Evolutionary conservation across 2,329 filamentous ascomycete species (phyloP), one percentile per base, ranked within the genome.

Genomic region (Biscogniauxia mediterranea): DNA sequence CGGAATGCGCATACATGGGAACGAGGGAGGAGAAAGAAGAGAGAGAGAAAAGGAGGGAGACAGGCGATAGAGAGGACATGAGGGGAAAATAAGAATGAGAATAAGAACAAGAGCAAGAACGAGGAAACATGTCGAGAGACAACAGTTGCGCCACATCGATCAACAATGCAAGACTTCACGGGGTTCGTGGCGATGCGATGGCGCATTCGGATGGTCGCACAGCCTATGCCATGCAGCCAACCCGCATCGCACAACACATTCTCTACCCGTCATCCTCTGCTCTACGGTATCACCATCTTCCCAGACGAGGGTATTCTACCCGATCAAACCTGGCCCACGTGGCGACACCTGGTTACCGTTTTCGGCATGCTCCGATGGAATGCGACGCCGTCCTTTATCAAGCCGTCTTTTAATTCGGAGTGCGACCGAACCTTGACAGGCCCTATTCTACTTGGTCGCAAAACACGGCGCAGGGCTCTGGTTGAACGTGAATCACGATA

Each of bases 301-400:
- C 26, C 38, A 19, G 17, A 51, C 20, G 38, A 20, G 17, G 54
- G 25, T 38, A 21, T 46, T 57, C 57, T 52, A 38, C 46, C 32
- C 25, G 42, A 17, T 46, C 55, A 21, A 42, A 42, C 52, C 28
- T n/a, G 15, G 19, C 52, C 42, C 55, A 49, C 32, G 49, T 53
- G 54, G 55, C 62, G 38, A 28, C 23, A 46, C 28, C 20, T 32
- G 57, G 38, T 38, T 52, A 54, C 26, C 54, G 23, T 54, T 51
- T 58, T 56, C 32, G 28, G 59, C 13, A 46, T 58, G 46, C 46
- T 32, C 25, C 52, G 28, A 53, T 53, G 17, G n/a, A 53, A 51
- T 55, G 28, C 50, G 25, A 51, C 38, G 20, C 42, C 25, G n/a
- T 21, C 50, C 23, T 23, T 23, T 23, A 23, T 23, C 23, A 23